Base-by-base conservation (phyloP, 306 rosid species). In the Cucumis melo region DNA sequence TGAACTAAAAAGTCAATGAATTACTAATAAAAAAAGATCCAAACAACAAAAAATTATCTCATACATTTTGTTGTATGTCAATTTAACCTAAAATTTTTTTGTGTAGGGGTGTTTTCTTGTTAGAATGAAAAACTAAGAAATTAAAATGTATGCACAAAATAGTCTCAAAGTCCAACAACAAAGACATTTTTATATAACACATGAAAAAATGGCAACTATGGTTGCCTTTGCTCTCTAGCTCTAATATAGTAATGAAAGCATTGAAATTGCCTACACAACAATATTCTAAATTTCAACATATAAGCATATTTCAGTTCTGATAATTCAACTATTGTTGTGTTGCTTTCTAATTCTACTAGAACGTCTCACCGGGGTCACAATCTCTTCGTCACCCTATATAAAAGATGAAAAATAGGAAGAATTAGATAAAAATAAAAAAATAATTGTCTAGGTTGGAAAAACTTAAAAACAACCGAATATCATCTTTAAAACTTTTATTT, bases 321-420 rank as follows among this genome's bases (percentile, higher is more conserved):
- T 54, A 54, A 16, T 51, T 51, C 56, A 51, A 51, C 70, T 63
- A 34, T 34, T 16, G 13, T 34, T 63, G 24, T 75, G 91, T 38
- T 77, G 83, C 27, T 27, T 88, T 77, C 91, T 84, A 58, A 89
- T 79, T 78, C 97, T 88, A 79, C 88, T 91, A 0, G 98, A 93
- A 50, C 98, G 90, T 83, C 97, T 88, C 2, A 93, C 98, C 0
- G 98, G 98, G 74, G 98, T 93, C 5, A 87, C 62, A 14, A 77
- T 64, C 79, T 88, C 88, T n/a, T 81, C 97, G 0, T 89, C 93
- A 0, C 83, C 83, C 17, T 59, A 56, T 29, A 20, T 17, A 15
- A 72, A 42, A 1, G 62, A 20, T n/a, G n/a, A 3, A 0, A 27
- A 27, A 27, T 27, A 27, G 29, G 2, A 27, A 27, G 29, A 27